Percentiles rank a stretch among this genome's conserved stretches.
Evolutionary conservation across 2,329 filamentous ascomycete species (phyloP).

Genomic region (Colletotrichum destructivum): DNA sequence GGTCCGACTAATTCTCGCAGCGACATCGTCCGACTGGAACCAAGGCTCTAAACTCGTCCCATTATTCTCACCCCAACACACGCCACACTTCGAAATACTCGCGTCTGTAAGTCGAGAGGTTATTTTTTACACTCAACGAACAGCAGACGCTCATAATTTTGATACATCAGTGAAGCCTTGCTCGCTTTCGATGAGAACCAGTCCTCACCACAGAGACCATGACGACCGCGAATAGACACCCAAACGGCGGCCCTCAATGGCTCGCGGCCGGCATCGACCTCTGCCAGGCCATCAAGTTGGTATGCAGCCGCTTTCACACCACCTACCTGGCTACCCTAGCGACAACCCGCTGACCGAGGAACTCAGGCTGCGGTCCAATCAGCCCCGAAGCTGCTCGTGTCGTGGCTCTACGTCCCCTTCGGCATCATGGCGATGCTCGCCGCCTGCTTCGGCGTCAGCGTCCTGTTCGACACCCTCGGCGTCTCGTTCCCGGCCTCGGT

Average conservation of each 20-base stretch:
- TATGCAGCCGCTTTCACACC: background rate
- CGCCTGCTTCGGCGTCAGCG: slow-evolving; percentile 61
- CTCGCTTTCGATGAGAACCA: background rate
- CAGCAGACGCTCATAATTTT: accelerated
- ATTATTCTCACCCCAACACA: background rate
- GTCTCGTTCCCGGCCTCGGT: slow-evolving; percentile 74
- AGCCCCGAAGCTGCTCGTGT: slow-evolving; percentile 47
- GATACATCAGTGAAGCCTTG: background rate
- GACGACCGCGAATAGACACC: slow-evolving; percentile 16
- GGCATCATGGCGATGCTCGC: slow-evolving; percentile 58
- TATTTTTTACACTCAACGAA: background rate
- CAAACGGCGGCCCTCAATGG: slow-evolving; percentile 14
- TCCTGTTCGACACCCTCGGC: slow-evolving; percentile 60
- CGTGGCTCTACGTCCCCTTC: slow-evolving; percentile 68
- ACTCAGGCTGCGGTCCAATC: slow-evolving; percentile 25
- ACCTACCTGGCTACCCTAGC: too few relatives aligned
- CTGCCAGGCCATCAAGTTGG: slow-evolving; percentile 31
- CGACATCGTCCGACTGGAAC: background rate
- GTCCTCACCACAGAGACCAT: background rate
- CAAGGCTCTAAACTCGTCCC: background rate
- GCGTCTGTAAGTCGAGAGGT: background rate
- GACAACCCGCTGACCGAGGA: too few relatives aligned
- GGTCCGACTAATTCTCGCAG: slow-evolving; percentile 1
- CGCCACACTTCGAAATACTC: background rate
- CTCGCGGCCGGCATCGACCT: slow-evolving; percentile 7